Conservation (phyloP, 2,329 filamentous ascomycete genomes). For the Lasiodiplodia sp. region DNA sequence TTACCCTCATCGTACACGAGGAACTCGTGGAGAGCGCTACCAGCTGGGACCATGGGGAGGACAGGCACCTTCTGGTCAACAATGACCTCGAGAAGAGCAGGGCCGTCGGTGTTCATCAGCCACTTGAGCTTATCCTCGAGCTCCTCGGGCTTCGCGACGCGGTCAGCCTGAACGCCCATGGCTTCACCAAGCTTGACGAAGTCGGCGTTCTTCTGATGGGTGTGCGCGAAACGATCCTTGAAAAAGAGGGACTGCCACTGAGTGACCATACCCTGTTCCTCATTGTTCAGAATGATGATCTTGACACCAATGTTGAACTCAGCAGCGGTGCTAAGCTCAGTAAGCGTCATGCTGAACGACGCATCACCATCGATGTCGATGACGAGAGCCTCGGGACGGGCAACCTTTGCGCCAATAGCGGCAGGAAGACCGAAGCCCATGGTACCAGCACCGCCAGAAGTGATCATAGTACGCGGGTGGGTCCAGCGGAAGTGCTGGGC, state of each 20-base stretch:
- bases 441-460: conserved; percentile 91
- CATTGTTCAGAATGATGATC: conserved; percentile 93
- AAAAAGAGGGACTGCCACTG: conserved; percentile 99
- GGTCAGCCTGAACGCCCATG: conserved; percentile 82
- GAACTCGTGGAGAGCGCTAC: conserved; percentile 89
- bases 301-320: conserved; percentile 98
- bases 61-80: conserved; percentile 91
- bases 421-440: conserved; percentile 97
- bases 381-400: conserved; percentile 79
- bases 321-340: conserved; percentile 88
- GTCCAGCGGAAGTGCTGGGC: conserved; percentile 97
- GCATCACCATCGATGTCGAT: conserved; percentile 97
- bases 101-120: conserved; percentile 85
- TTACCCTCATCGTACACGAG: conserved; percentile 82
- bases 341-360: conserved; percentile 99
- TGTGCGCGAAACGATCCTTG: conserved; percentile 90
- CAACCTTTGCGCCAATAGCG: conserved; percentile 94
- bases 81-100: conserved; percentile 88
- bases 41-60: conserved; percentile 95
- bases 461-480: conserved; percentile 91
- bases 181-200: conserved; percentile 93
- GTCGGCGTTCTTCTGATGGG: conserved; percentile 93
- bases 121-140: conserved; percentile 81
- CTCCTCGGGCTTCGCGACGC: conserved; percentile 77
- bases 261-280: conserved; percentile 98